Percentiles rank a stretch among this genome's conserved stretches.
Conservation (phyloP, 1,284 basidiomycete genomes). For the Rhodotorula sp. region DNA sequence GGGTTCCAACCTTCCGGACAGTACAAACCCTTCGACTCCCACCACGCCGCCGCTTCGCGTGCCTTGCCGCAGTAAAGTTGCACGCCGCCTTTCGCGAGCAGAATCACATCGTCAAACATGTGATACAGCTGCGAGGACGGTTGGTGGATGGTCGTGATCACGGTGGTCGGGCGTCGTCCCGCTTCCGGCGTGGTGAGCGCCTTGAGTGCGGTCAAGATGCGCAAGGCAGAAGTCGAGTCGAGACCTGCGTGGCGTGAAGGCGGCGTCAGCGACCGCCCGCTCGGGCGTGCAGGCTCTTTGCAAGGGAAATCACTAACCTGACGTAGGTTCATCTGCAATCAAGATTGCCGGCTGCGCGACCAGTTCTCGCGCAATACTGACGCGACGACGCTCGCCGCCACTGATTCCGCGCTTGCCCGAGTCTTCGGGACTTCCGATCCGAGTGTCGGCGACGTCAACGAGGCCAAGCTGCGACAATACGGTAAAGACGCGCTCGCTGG, state of each 20-base stretch:
- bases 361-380: conserved; percentile 65
- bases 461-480: conserved; percentile 76
- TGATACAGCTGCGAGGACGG: conserved; percentile 75
- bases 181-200: conserved; percentile 58
- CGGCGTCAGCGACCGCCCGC: background rate
- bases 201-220: conserved; percentile 71
- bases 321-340: conserved; percentile 65
- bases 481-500: conserved; percentile 59
- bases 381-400: conserved; percentile 63
- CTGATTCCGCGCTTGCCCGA: conserved; percentile 63
- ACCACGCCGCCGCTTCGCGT: conserved; percentile 64
- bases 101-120: conserved; percentile 73
- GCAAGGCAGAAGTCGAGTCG: conserved; percentile 80
- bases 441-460: conserved; percentile 63
- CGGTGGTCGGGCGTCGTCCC: conserved; percentile 56
- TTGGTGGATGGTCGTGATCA: conserved; percentile 58
- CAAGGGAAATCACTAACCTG: conserved; percentile 37
- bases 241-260: conserved; percentile 56
- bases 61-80: conserved; percentile 79
- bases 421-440: conserved; percentile 61
- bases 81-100: conserved; percentile 68
- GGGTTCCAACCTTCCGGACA: conserved; percentile 77
- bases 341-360: conserved; percentile 63
- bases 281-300: background rate
- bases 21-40: conserved; percentile 56